These are phyloP conservation scores for Takakia lepidozioides DNA, from an alignment of 225 moss, liverwort and hornwort genomes.

Conservation along the genomic window DNA sequence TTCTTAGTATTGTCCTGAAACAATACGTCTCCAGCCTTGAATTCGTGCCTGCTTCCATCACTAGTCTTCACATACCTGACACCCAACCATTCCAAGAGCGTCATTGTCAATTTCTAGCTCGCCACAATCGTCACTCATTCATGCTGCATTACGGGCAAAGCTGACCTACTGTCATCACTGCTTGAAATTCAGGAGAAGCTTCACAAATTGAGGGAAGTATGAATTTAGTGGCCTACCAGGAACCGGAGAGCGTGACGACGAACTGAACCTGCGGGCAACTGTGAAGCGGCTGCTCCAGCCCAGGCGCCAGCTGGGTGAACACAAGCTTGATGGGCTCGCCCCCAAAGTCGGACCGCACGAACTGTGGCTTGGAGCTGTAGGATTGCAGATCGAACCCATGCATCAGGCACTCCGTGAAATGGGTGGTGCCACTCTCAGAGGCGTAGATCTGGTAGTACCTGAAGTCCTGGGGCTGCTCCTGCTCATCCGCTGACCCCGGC, in stretches of 20 bases:
- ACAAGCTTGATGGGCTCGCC: constrained; percentile 53
- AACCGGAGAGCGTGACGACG: constrained; percentile 79
- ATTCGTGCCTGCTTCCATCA: constrained; percentile 60
- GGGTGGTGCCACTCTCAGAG: constrained; percentile 67
- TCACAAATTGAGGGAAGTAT: too few relatives aligned
- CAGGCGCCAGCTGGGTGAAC: constrained; percentile 68
- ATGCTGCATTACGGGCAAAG: too few relatives aligned
- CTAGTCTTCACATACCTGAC: constrained; percentile 87
- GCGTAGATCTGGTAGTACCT: constrained; percentile 71
- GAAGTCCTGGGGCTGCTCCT: constrained; percentile 62
- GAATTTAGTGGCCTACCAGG: constrained; percentile 63
- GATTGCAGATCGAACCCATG: constrained; percentile 40
- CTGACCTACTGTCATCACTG: too few relatives aligned
- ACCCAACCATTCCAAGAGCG: too few relatives aligned
- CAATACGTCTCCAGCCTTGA: constrained; percentile 72
- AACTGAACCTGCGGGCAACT: constrained; percentile 77
- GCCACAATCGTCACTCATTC: too few relatives aligned
- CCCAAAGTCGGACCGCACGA: constrained; percentile 60
- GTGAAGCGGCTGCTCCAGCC: constrained; percentile 82
- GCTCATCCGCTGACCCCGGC: constrained; percentile 3
- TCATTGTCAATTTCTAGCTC: too few relatives aligned
- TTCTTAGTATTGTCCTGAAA: constrained; percentile 77
- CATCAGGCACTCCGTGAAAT: constrained; percentile 68
- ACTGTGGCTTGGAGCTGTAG: constrained; percentile 65
- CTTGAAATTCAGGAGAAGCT: too few relatives aligned